Evolutionary conservation across 768 basidiomycete species (phyloP), one percentile per base, ranked within the genome.

Genomic region (Lentinula guzmanii): DNA sequence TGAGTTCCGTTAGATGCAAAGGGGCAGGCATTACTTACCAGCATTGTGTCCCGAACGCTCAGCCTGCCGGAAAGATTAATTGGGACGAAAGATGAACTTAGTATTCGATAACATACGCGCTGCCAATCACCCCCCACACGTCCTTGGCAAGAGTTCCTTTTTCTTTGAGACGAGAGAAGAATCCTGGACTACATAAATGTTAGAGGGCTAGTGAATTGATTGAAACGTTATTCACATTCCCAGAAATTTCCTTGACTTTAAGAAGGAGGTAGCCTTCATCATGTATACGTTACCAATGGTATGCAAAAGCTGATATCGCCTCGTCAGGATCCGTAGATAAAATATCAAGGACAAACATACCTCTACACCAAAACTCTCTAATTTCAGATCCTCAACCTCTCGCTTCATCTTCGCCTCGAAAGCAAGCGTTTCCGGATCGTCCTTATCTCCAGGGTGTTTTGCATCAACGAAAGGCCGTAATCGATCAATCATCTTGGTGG

Each of bases 301-400:
- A 69, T 97, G 94, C 31, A 96, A 75, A 42, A 96, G 82, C 89
- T 93, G 62, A 28, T 61, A 56, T 35, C 56, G 13, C 34, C 28
- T 57, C 10, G 31, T 60, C 35, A n/a, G 48, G 34, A 46, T 58
- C 45, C 35, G 35, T 35, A 8, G 63, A 43, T 61, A 51, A 41
- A 39, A 31, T 34, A 24, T 35, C 28, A 59, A 10, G 51, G 5
- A 52, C 45, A 71, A 9, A 34, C 83, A 34, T 66, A 92, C 89
- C 85, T 98, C 96, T 24, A 98, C 87, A 52, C 97, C 97, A 73
- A 99, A 99, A 66, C 92, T 95, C 78, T 99, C 96, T 58, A 98
- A 75, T 77, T 98, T 98, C 67, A 99, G 71, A 75, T 99, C 97
- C 60, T 96, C 94, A 1, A 91, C 93, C 72, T 99, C 97, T 33